These are phyloP conservation scores for Leccinellum luteum DNA, from an alignment of 768 basidiomycete species.

Conservation along the genomic window DNA sequence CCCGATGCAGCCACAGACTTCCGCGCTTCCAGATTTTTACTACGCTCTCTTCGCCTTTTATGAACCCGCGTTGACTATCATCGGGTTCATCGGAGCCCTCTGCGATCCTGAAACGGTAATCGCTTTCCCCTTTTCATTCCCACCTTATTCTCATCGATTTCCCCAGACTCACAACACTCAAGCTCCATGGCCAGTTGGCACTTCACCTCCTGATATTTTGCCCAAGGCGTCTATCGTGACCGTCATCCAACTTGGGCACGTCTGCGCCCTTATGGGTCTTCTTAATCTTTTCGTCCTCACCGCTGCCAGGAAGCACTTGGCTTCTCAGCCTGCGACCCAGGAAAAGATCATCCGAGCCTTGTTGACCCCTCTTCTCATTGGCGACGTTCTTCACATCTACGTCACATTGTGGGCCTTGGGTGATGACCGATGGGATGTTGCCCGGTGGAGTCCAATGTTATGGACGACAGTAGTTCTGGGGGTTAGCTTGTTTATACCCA, in stretches of 20 bases:
- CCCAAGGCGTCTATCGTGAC: slow-evolving; percentile 67
- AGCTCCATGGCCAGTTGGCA: slow-evolving; percentile 63
- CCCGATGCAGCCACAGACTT: slow-evolving; percentile 43
- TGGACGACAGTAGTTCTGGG: slow-evolving; percentile 67
- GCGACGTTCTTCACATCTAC: slow-evolving; percentile 63
- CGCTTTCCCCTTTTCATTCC: neutral
- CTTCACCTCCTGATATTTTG: slow-evolving; percentile 45
- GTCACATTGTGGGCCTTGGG: slow-evolving; percentile 76
- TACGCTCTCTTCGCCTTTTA: slow-evolving; percentile 72
- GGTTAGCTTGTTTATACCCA: slow-evolving; percentile 62
- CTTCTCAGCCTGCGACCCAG: slow-evolving; percentile 58
- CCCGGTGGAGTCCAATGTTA: slow-evolving; percentile 65
- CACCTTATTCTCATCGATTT: slow-evolving; percentile 1
- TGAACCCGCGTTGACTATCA: slow-evolving; percentile 63
- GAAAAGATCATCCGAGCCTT: slow-evolving; percentile 67
- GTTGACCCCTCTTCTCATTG: slow-evolving; percentile 65
- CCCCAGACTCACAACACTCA: slow-evolving; percentile 67
- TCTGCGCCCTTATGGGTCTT: slow-evolving; percentile 70
- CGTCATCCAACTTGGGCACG: slow-evolving; percentile 72
- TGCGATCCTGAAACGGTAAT: slow-evolving; percentile 64
- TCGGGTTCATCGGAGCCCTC: slow-evolving; percentile 66
- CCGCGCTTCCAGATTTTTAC: slow-evolving; percentile 72
- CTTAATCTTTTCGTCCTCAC: slow-evolving; percentile 67
- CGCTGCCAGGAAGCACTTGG: slow-evolving; percentile 58
- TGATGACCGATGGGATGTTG: slow-evolving; percentile 61